Conservation (phyloP, 2,329 filamentous ascomycete species). For the Capronia epimyces region DNA sequence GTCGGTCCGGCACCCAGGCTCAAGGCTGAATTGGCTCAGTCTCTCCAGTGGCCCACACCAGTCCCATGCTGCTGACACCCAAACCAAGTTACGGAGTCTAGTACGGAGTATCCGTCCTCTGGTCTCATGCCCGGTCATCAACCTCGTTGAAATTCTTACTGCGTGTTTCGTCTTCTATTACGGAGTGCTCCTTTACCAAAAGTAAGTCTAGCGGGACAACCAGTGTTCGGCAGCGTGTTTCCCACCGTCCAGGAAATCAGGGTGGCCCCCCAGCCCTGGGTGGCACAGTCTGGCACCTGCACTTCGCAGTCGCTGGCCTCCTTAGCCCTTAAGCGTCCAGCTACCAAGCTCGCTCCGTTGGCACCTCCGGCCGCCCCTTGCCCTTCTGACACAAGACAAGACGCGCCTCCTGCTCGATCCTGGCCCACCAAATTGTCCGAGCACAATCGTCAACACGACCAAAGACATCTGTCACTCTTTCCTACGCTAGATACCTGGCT, state of each 20-base stretch:
- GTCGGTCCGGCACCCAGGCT: background rate
- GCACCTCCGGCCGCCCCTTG: conserved; percentile 13
- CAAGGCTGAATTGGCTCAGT: background rate
- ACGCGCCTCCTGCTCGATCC: conserved; percentile 20
- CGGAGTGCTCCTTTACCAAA: background rate
- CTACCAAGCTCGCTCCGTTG: background rate
- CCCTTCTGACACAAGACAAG: conserved; percentile 15
- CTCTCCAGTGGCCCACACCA: too few species aligned
- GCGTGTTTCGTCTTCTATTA: background rate
- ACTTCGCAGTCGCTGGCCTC: background rate
- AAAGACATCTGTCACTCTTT: conserved; percentile 23
- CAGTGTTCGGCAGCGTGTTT: background rate
- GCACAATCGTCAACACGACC: conserved; percentile 24
- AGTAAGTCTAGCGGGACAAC: background rate
- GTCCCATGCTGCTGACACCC: background rate
- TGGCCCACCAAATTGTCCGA: conserved; percentile 22
- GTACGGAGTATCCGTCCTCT: background rate
- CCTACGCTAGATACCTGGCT: background rate
- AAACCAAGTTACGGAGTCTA: background rate
- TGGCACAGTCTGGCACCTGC: background rate
- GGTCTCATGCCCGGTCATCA: too few species aligned
- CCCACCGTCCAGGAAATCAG: background rate
- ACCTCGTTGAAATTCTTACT: too few species aligned
- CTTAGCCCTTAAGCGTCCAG: background rate
- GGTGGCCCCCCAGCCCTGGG: background rate